Base-by-base conservation (phyloP, 352 stramenopile species). In the Pythium apleroticum region DNA sequence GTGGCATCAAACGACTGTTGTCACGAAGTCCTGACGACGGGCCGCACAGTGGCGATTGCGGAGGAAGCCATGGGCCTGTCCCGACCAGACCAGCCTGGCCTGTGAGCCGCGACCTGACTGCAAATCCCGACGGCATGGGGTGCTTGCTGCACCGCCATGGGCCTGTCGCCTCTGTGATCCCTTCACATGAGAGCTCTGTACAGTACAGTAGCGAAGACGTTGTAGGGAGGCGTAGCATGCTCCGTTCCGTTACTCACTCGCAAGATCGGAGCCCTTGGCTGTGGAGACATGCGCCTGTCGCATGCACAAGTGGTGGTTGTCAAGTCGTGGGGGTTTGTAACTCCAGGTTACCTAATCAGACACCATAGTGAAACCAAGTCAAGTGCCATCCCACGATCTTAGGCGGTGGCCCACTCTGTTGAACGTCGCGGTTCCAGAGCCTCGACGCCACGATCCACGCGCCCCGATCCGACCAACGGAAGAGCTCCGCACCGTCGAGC, bases 351-450 rank as follows among this genome's bases (percentile, higher is more conserved):
- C 43, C 43, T 50, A 50, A 50, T 50, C 43, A 20, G 20, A 27
- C 5, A 6, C 9, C 43, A 50, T 50, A 50, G 6, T 50, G 1
- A 50, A 50, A 50, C 43, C 20, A 50, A 50, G 43, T 50, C 10
- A 17, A 50, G 12, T n/a, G 0, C 5, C 19, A 15, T 50, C 43
- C 43, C 39, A 46, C 15, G 17, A 10, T 46, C 35, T 37, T 9
- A 41, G 14, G 35, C 14, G 35, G 35, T 5, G 14, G 35, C 35
- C 35, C 35, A 41, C 35, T 41, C 35, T 50, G 22, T 30, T 50
- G 43, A 50, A 50, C 43, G 43, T 50, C 43, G 43, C 43, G 43
- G 43, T 50, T 50, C 43, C 20, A 49, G 43, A 50, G 43, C 43
- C 43, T 25, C 43, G 43, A 50, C 43, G 43, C 43, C 20, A 28